phyloP scores from a whole-genome alignment of 805 yeast genomes.

The Candida tammaniensis region DNA sequence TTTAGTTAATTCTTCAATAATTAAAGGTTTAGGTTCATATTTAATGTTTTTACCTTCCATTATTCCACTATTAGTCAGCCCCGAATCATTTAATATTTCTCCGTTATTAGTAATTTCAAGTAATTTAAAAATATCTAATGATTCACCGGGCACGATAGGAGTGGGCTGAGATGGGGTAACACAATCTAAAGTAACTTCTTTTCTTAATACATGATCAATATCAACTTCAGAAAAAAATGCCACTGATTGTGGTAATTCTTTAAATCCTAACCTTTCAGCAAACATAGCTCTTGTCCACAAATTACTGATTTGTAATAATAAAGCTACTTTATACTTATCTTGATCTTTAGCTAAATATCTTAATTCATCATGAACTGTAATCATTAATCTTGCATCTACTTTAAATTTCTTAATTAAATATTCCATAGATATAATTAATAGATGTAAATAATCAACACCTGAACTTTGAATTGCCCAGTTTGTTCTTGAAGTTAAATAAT shows the following conservation, averaged over 20 bases:
- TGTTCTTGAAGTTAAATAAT: conserved; percentile 83
- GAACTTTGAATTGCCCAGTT: conserved; percentile 99
- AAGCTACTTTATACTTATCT: conserved; percentile 73
- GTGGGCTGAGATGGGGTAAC: conserved; percentile 81
- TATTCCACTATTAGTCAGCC: conserved; percentile 1
- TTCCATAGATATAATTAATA: conserved; percentile 83
- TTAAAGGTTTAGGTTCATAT: conserved; percentile 2
- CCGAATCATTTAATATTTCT: conserved; percentile 9
- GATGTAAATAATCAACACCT: conserved; percentile 93
- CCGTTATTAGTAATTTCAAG: conserved; percentile 35
- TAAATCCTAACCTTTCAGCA: conserved; percentile 85
- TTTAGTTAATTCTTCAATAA: conserved; percentile 24
- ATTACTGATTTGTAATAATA: conserved; percentile 84
- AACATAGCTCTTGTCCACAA: conserved; percentile 96
- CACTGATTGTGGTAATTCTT: conserved; percentile 88
- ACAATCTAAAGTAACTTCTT: conserved; percentile 90
- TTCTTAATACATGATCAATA: conserved; percentile 81
- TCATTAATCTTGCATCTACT: conserved; percentile 71
- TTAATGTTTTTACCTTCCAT: not conserved
- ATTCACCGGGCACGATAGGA: conserved; percentile 77
- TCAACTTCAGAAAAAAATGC: conserved; percentile 96
- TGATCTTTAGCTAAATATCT: conserved; percentile 73
- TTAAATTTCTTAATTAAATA: conserved; percentile 63
- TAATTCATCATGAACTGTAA: conserved; percentile 95
- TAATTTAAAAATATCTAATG: conserved; percentile 57